These are phyloP conservation scores for Amaranthus hypochondriacus DNA, from an alignment of 148 eudicot species.

Conservation along the genomic window DNA sequence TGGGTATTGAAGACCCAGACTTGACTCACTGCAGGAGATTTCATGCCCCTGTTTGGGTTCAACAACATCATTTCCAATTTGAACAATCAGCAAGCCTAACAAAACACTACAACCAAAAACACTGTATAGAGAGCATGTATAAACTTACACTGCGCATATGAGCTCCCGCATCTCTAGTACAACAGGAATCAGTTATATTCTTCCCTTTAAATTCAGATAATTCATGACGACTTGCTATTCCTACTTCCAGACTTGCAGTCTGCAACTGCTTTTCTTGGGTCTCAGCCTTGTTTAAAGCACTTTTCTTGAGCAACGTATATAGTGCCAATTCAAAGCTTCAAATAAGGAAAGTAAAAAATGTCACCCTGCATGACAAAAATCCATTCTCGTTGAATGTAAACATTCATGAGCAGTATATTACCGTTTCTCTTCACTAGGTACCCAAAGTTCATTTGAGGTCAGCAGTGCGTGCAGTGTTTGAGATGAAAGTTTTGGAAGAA, in stretches of 20 bases:
- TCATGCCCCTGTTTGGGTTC: constrained; percentile 41
- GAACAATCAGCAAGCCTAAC: constrained; percentile 37
- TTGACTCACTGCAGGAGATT: constrained; percentile 35
- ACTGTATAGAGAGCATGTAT: constrained; percentile 29
- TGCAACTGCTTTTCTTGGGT: constrained; percentile 41
- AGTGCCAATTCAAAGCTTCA: constrained; percentile 90
- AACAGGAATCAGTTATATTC: constrained; percentile 34
- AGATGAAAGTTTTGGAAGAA: constrained; percentile 93
- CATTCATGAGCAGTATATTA: constrained; percentile 23
- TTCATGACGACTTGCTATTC: constrained; percentile 30
- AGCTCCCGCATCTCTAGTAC: constrained; percentile 39
- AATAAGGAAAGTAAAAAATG: constrained; percentile 20
- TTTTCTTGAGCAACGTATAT: constrained; percentile 61
- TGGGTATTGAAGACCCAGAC: constrained; percentile 39
- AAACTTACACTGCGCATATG: constrained; percentile 40
- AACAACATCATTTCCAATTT: constrained; percentile 31
- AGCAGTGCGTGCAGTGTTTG: constrained; percentile 86
- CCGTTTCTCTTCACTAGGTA: constrained; percentile 97
- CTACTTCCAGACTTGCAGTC: constrained; percentile 35
- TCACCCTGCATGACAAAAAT: constrained; percentile 16
- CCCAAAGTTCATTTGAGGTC: constrained; percentile 92
- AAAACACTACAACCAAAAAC: constrained; percentile 26
- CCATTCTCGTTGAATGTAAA: not conserved
- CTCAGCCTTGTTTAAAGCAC: constrained; percentile 47
- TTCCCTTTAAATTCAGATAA: constrained; percentile 43